Evolutionary conservation across 306 rosid genomes (phyloP).

Genomic region (Prosopis cineraria): DNA sequence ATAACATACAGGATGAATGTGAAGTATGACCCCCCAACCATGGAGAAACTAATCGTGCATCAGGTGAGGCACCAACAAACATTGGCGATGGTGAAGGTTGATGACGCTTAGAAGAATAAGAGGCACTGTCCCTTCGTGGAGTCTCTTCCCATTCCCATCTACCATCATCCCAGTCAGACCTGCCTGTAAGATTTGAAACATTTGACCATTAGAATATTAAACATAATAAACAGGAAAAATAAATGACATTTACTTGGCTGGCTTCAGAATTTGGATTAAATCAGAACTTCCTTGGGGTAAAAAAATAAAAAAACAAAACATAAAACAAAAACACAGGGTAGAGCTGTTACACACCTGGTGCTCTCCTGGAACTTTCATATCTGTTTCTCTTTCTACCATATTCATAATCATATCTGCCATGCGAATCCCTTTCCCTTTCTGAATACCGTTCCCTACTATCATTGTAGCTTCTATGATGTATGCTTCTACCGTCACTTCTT

Average conservation of each 20-base stretch:
- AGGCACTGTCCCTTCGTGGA: conserved; percentile 70
- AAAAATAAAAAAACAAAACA: neutral
- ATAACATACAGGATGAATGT: conserved; percentile 60
- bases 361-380: conserved; percentile 78
- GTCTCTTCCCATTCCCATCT: conserved; percentile 98
- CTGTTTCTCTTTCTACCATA: conserved; percentile 63
- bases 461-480: conserved; percentile 39
- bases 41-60: conserved; percentile 92
- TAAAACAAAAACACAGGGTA: neutral
- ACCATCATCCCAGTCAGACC: conserved; percentile 96
- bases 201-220: conserved; percentile 23
- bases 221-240: neutral
- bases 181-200: conserved; percentile 51
- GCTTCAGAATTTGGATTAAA: neutral
- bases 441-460: conserved; percentile 54
- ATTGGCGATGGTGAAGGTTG: conserved; percentile 94
- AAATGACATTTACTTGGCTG: conserved; percentile 10
- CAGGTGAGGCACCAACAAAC: conserved; percentile 95
- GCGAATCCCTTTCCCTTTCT: conserved; percentile 71
- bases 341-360: conserved; percentile 60
- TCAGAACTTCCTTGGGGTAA: neutral
- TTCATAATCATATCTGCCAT: conserved; percentile 58
- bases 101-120: conserved; percentile 61
- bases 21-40: conserved; percentile 91
- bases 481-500: conserved; percentile 55